Evolutionary conservation across 305 asterid genomes (phyloP).

Genomic region (Petunia hybrid): DNA sequence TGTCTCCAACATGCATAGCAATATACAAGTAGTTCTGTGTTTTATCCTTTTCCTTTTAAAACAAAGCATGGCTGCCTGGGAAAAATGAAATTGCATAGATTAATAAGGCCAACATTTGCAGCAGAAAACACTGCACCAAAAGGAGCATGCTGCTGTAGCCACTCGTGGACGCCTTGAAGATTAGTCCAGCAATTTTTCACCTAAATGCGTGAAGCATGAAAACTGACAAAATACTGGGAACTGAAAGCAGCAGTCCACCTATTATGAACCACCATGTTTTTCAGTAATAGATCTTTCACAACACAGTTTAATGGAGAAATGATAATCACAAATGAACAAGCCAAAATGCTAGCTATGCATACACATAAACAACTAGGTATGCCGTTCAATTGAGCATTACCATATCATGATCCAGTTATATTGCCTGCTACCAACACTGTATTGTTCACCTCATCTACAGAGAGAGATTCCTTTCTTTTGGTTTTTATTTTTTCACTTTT

Average conservation of each 20-base stretch:
- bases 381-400: not conserved
- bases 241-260: not conserved
- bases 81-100: conserved; percentile 57
- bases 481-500: not conserved
- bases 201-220: conserved; percentile 38
- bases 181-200: conserved; percentile 40
- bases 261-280: not conserved
- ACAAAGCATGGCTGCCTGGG: conserved; percentile 55
- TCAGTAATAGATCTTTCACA: not conserved
- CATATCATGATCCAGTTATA: not conserved
- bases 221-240: conserved; percentile 25
- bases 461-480: not conserved
- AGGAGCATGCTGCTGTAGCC: conserved; percentile 82
- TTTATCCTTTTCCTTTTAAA: not conserved
- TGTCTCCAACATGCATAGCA: not conserved
- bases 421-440: not conserved
- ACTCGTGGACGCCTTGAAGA: conserved; percentile 62
- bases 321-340: not conserved
- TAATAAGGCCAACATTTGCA: conserved; percentile 74
- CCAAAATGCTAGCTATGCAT: not conserved
- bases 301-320: conserved; percentile 6
- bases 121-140: conserved; percentile 91
- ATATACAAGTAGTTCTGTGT: too few species aligned
- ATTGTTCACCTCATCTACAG: not conserved
- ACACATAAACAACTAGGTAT: not conserved